Percentiles rank a stretch among this genome's conserved stretches.
phyloP scores from a whole-genome alignment of 2,329 filamentous ascomycete genomes.

The Fusarium palustre region DNA sequence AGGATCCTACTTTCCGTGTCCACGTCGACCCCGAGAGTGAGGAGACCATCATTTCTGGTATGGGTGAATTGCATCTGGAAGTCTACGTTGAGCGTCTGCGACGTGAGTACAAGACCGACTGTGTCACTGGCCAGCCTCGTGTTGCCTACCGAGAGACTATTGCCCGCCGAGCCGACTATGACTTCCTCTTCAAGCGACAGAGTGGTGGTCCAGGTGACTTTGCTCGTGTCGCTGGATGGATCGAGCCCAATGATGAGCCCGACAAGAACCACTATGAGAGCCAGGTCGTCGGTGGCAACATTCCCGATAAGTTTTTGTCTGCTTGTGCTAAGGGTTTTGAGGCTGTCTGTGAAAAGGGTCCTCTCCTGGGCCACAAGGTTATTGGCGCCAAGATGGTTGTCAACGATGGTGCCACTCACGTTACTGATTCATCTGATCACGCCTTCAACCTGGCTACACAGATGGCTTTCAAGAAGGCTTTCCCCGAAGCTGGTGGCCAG shows the following conservation, averaged over 20 bases:
- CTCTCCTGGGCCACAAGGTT: constrained; percentile 91
- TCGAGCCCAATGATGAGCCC: constrained; percentile 83
- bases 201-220: constrained; percentile 95
- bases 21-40: constrained; percentile 92
- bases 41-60: constrained; percentile 97
- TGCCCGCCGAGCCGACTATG: constrained; percentile 81
- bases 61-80: constrained; percentile 96
- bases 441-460: constrained; percentile 95
- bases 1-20: constrained; percentile 97
- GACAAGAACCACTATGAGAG: constrained; percentile 86
- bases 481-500: constrained; percentile 81
- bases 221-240: constrained; percentile 88
- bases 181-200: constrained; percentile 95
- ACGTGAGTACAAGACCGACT: constrained; percentile 96
- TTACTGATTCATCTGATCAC: constrained; percentile 97
- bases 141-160: constrained; percentile 98
- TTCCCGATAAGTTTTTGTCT: constrained; percentile 94
- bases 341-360: constrained; percentile 83
- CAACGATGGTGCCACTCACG: constrained; percentile 96
- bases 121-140: constrained; percentile 93
- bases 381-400: constrained; percentile 91
- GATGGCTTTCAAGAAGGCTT: constrained; percentile 96
- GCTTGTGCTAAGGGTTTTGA: constrained; percentile 97
- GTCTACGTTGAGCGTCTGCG: constrained; percentile 98
- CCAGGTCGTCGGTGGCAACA: constrained; percentile 87